Percentiles rank a stretch among this genome's conserved stretches.
These are phyloP conservation scores for Cordyceps cateniannulata DNA, from an alignment of 2,329 filamentous ascomycete genomes.

Conservation along the genomic window DNA sequence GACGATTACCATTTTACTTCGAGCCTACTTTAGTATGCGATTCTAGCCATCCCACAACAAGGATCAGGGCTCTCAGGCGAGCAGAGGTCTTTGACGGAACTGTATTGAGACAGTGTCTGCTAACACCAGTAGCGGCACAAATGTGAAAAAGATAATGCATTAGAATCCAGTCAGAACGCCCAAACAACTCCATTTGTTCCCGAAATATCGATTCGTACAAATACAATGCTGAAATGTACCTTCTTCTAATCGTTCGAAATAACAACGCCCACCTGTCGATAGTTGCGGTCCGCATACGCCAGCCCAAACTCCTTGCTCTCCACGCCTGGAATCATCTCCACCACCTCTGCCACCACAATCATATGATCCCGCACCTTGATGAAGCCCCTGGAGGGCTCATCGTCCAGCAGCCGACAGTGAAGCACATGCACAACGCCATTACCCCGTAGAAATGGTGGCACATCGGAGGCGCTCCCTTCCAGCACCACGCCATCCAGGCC, in stretches of 20 bases:
- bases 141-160: not conserved
- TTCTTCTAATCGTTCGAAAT: slow-evolving; percentile 18
- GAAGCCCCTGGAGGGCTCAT: slow-evolving; percentile 33
- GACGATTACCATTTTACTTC: too few relatives aligned
- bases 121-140: not conserved
- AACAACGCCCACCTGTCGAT: slow-evolving; percentile 35
- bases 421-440: slow-evolving; percentile 48
- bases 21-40: too few relatives aligned
- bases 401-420: slow-evolving; percentile 34
- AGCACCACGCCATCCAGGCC: slow-evolving; percentile 23
- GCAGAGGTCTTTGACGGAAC: too few relatives aligned
- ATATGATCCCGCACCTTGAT: slow-evolving; percentile 45
- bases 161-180: not conserved
- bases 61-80: too few relatives aligned
- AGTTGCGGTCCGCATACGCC: slow-evolving; percentile 43
- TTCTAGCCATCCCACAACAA: too few relatives aligned
- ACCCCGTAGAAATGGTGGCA: slow-evolving; percentile 39
- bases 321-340: slow-evolving; percentile 34
- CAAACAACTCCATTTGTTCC: not conserved
- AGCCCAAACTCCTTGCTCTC: slow-evolving; percentile 35
- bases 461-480: slow-evolving; percentile 10
- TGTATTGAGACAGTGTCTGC: not conserved
- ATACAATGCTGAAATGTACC: not conserved
- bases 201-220: not conserved
- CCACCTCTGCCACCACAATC: slow-evolving; percentile 45